phyloP scores from a whole-genome alignment of 495 filamentous ascomycete species.

The Aspergillus baeticus region DNA sequence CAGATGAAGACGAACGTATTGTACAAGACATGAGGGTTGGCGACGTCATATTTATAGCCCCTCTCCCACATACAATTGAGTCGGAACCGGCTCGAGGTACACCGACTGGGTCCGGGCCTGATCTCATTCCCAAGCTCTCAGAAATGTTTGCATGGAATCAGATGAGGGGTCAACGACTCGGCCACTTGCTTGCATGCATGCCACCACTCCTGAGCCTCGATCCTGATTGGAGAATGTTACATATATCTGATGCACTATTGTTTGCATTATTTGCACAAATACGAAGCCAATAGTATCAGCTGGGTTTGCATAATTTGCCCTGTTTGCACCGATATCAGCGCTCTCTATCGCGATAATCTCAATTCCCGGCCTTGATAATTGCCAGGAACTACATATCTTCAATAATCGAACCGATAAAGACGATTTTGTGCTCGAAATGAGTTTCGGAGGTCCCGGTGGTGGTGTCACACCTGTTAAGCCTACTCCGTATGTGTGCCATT shows the following conservation, averaged over 20 bases:
- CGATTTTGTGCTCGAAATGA: slow-evolving; percentile 31
- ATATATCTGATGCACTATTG: neutral
- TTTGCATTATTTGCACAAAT: neutral
- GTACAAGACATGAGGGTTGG: neutral
- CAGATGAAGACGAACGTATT: too few relatives aligned
- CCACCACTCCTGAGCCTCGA: neutral
- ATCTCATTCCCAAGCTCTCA: too few relatives aligned
- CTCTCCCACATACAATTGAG: neutral
- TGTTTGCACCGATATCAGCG: slow-evolving; percentile 32
- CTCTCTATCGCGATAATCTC: slow-evolving; percentile 3
- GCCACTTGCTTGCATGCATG: too few relatives aligned
- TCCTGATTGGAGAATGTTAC: slow-evolving; percentile 1
- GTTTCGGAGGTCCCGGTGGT: slow-evolving; percentile 78
- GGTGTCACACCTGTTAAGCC: slow-evolving; percentile 69
- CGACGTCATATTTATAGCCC: slow-evolving; percentile 4
- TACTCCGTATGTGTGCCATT: slow-evolving; percentile 60
- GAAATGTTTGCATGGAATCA: neutral
- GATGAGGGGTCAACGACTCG: neutral
- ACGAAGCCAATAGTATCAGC: too few relatives aligned
- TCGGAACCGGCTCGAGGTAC: too few relatives aligned
- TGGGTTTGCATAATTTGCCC: slow-evolving; percentile 38
- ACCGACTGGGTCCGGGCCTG: too few relatives aligned
- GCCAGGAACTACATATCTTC: neutral
- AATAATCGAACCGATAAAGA: neutral
- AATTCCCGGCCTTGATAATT: neutral